Base-by-base conservation (phyloP, 2,329 filamentous ascomycete genomes). In the Epichloe sp. region DNA sequence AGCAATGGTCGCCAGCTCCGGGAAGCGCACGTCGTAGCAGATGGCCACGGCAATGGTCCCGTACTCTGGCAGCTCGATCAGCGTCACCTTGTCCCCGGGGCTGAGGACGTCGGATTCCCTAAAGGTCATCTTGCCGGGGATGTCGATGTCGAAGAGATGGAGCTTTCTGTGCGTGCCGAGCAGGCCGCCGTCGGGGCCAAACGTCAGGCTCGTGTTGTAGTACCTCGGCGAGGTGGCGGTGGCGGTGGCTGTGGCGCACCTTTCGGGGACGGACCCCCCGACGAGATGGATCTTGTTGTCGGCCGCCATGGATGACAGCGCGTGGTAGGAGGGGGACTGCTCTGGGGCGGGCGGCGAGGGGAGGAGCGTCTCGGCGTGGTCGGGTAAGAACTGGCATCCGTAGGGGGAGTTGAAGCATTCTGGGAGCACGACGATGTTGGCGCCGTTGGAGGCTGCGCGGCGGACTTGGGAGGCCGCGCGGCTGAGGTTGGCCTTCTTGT, bases 321-420 rank as follows among this genome's bases (percentile, higher is more conserved):
- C 87, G 66, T 94, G 85, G 76, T 83, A 97, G 50, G 86, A 89
- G 0, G 90, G 90, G 4, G 86, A 85, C 60, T 85, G 79, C 44
- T 80, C 77, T 54, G 72, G 65, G 3, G 82, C 72, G 0, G 89
- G 88, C 31, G 88, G 87, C 3, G 82, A 84, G 1, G 88, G 88
- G 47, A 72, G 69, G n/a, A 97, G 82, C 1, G 81, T 84, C 70
- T 98, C 93, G 58, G 93, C 90, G 68, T 97, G 97, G 54, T 83
- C 79, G 50, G 90, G 85, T 71, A 98, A 98, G 75, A 84, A 90
- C 63, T 88, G 68, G 58, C 83, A 89, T 58, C 93, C 93, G 69
- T 98, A 98, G 8, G 93, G 93, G 42, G 87, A 94, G 74, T 98
- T 98, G 81, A 98, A 98, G 76, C 93, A 98, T 73, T 98, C 93